A percentile compares a stretch with the other conserved stretches of the same genome.
These are phyloP conservation scores for Fraxinus quadrangulata DNA, from an alignment of 257 asterid genomes.

Conservation along the genomic window DNA sequence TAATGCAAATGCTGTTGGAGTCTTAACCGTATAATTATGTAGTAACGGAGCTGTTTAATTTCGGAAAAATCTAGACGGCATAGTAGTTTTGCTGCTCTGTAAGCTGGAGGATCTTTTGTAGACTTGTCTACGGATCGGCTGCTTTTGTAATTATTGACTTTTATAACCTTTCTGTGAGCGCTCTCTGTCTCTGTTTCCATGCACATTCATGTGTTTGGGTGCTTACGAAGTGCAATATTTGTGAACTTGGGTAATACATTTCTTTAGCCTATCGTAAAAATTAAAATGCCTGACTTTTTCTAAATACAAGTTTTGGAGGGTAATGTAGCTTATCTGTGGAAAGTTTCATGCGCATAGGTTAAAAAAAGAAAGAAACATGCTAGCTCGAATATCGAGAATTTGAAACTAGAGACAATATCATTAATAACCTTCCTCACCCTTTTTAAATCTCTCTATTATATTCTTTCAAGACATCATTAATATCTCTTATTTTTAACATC, in stretches of 20 bases:
- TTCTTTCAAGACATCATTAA: no score
- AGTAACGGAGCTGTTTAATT: background rate
- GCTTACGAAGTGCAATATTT: no score
- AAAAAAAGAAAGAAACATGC: no score
- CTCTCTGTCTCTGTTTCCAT: background rate
- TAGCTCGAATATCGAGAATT: no score
- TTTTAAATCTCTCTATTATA: no score
- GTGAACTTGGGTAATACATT: background rate
- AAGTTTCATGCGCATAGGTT: no score
- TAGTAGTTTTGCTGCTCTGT: slow-evolving; percentile 6
- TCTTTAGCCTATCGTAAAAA: background rate
- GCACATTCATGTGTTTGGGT: background rate
- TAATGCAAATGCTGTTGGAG: slow-evolving; percentile 9
- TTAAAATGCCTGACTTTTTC: background rate
- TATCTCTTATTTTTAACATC: no score
- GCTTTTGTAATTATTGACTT: slow-evolving; percentile 5
- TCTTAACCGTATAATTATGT: background rate
- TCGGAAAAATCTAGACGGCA: background rate
- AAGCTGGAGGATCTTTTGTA: slow-evolving; percentile 8
- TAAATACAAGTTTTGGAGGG: no score
- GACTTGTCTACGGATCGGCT: slow-evolving; percentile 10
- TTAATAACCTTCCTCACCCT: no score
- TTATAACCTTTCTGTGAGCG: background rate
- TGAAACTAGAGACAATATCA: no score
- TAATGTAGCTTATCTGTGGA: no score